Base-by-base conservation (phyloP, 306 rosid genomes). In the Rosa rugosa region DNA sequence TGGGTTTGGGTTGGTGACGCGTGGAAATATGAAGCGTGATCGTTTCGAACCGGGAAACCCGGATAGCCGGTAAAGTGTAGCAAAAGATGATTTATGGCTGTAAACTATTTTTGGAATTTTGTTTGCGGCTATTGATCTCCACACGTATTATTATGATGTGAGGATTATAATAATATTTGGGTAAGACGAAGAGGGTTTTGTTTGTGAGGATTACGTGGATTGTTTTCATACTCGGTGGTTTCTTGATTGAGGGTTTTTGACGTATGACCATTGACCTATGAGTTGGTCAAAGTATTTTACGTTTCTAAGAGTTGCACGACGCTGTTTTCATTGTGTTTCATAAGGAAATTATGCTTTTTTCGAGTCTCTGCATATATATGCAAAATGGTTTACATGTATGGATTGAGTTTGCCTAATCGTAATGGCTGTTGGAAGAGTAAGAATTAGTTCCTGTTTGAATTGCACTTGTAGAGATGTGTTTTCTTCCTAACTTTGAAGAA, bases 61-160 rank as follows among this genome's bases (percentile, higher is more conserved):
- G 88, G 71, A 14, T 36, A 22, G 22, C 88, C 91, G 81, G 91
- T 88, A 65, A 77, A 38, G 13, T 16, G 81, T 36, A 40, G 38
- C 8, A 12, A 73, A 73, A 73, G 50, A 45, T 54, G 22, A 38
- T 2, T 41, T 23, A 18, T 41, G 20, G 77, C 46, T 40, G 34
- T 22, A 27, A 13, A 40, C 27, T 6, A 38, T 20, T 51, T 69
- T 34, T 49, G 51, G 17, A 56, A 53, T 38, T 59, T 62, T 54
- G 8, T 46, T 41, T 59, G 77, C 56, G 85, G 81, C 86, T 72
- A 60, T 79, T 79, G 31, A 68, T 36, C 44, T 63, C 22, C 82
- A 77, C 85, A 75, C 79, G 83, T 63, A 31, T 31, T 27, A 27
- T 60, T 25, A 1, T 59, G 2, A 51, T 47, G n/a, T 20, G n/a